Conservation (phyloP, 2,329 filamentous ascomycete species). For the Gremmenia infestans region DNA sequence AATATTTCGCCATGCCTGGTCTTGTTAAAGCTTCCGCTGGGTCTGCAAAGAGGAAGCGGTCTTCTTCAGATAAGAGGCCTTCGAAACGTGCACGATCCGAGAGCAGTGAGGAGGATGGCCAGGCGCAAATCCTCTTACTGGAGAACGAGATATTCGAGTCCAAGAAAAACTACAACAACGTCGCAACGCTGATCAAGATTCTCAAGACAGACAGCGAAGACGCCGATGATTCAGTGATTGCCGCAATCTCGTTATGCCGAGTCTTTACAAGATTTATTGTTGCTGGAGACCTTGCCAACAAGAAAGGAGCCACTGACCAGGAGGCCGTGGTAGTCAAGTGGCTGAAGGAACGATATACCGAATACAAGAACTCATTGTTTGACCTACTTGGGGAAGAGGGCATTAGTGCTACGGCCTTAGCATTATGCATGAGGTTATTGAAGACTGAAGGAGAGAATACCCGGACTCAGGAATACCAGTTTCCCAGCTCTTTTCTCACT, state of each 20-base stretch:
- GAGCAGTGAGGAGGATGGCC: conserved; percentile 46
- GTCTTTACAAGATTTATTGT: conserved; percentile 80
- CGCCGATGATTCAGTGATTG: conserved; percentile 56
- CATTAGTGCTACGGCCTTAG: conserved; percentile 66
- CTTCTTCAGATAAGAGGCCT: conserved; percentile 43
- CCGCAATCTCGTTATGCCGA: conserved; percentile 76
- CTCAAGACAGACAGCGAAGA: conserved; percentile 46
- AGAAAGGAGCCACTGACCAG: conserved; percentile 62
- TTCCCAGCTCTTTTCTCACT: conserved; percentile 63
- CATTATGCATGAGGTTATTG: conserved; percentile 75
- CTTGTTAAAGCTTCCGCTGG: conserved; percentile 10
- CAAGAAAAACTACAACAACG: conserved; percentile 88
- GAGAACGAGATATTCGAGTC: conserved; percentile 81
- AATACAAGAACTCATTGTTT: conserved; percentile 63
- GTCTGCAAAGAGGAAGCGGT: conserved; percentile 42
- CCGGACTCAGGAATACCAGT: conserved; percentile 59
- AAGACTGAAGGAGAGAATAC: conserved; percentile 70
- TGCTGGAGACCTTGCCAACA: conserved; percentile 63
- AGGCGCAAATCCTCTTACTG: conserved; percentile 65
- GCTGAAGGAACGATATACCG: conserved; percentile 69
- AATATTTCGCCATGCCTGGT: conserved; percentile 24
- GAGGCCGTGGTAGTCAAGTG: conserved; percentile 71
- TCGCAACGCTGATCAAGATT: conserved; percentile 64
- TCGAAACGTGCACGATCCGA: conserved; percentile 39
- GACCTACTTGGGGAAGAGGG: conserved; percentile 56